A percentile compares a stretch with the other conserved stretches of the same genome.
Evolutionary conservation across 441 rosid genomes (phyloP).

Genomic region (Aquilaria agallochum): DNA sequence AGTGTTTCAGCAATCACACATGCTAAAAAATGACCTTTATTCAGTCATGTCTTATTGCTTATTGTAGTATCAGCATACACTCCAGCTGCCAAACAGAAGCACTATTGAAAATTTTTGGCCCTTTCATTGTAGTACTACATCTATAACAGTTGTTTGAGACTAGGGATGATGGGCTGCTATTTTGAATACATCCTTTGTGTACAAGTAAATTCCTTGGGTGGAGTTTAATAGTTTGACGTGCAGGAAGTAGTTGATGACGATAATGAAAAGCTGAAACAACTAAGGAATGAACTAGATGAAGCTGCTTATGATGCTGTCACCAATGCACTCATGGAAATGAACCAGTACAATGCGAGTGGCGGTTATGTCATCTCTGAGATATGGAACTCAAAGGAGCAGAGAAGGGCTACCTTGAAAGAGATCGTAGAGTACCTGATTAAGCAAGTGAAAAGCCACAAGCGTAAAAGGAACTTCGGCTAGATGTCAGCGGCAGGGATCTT

Average conservation of each 20-base stretch:
- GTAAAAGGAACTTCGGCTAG: constrained; percentile 3
- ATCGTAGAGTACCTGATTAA: constrained; percentile 12
- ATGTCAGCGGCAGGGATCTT: background rate
- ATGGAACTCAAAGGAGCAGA: constrained; percentile 27
- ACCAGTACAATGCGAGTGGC: constrained; percentile 24
- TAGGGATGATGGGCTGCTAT: too few relatives aligned
- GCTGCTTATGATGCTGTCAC: constrained; percentile 15
- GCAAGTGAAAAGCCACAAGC: constrained; percentile 18
- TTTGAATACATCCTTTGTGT: background rate
- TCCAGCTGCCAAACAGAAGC: too few relatives aligned
- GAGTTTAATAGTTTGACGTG: constrained; percentile 7
- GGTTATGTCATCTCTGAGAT: constrained; percentile 12
- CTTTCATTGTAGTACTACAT: too few relatives aligned
- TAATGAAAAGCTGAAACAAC: constrained; percentile 22
- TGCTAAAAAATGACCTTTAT: too few relatives aligned
- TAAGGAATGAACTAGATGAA: constrained; percentile 23
- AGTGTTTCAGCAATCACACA: too few relatives aligned
- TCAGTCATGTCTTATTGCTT: too few relatives aligned
- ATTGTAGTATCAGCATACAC: too few relatives aligned
- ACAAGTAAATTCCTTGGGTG: background rate
- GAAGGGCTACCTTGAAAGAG: constrained; percentile 25
- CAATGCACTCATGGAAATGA: constrained; percentile 25
- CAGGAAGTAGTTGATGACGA: constrained; percentile 20
- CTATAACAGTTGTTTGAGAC: too few relatives aligned
- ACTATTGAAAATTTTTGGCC: too few relatives aligned